Conservation (phyloP, 2,329 filamentous ascomycete species). For the Microsporum ferrugineum region DNA sequence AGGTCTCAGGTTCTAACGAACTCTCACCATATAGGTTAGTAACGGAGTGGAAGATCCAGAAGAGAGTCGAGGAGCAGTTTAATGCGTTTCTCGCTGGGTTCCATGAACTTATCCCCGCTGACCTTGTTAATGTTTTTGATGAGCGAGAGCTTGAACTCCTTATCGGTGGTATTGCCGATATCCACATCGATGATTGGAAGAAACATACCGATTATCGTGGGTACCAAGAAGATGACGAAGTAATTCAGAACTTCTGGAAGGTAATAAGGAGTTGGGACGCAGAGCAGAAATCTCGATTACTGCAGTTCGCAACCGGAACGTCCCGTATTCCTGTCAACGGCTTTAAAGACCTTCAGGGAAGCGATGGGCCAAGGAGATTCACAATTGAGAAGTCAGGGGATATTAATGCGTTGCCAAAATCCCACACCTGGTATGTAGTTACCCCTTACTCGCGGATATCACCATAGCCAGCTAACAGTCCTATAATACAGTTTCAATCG, state of each 20-base stretch:
- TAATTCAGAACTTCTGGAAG: constrained; percentile 98
- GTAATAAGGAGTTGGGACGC: constrained; percentile 90
- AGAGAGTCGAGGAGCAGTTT: constrained; percentile 96
- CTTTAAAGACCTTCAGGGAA: constrained; percentile 97
- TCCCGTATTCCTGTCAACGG: constrained; percentile 97
- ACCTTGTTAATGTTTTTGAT: constrained; percentile 96
- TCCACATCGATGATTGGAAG: constrained; percentile 99
- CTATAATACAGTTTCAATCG: constrained; percentile 69
- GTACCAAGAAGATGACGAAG: constrained; percentile 94
- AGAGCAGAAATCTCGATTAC: constrained; percentile 88
- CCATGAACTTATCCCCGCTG: constrained; percentile 90
- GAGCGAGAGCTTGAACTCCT: constrained; percentile 92
- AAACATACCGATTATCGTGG: constrained; percentile 99
- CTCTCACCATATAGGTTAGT: constrained; percentile 51
- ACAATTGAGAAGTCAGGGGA: constrained; percentile 98
- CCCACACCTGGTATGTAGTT: constrained; percentile 78
- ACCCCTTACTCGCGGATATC: not conserved
- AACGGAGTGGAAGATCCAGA: constrained; percentile 98
- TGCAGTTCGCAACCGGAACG: constrained; percentile 96
- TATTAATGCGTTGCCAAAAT: constrained; percentile 80
- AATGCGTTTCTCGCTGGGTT: constrained; percentile 95
- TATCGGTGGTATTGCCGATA: constrained; percentile 98
- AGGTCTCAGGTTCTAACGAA: not conserved
- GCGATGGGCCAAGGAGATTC: constrained; percentile 86
- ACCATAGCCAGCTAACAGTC: constrained; percentile 2